Conservation (phyloP, 495 filamentous ascomycete species). For the Talaromyces ruber region DNA sequence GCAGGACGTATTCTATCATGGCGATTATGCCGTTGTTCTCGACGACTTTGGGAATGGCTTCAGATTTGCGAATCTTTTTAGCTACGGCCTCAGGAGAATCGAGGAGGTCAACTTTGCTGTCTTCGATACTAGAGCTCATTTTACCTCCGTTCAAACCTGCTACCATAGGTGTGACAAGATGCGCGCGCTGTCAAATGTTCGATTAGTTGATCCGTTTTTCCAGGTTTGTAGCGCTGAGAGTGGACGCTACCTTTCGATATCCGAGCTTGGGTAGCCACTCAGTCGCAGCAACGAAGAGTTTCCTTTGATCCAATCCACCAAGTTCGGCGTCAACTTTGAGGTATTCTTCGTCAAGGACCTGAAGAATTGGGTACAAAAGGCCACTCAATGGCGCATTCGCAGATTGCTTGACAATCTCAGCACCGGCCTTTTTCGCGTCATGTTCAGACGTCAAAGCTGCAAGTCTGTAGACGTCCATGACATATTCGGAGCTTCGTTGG, state of each 20-base stretch:
- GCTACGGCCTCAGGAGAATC: conserved; percentile 61
- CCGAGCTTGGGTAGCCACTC: conserved; percentile 37
- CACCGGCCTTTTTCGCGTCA: conserved; percentile 75
- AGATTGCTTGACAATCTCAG: conserved; percentile 89
- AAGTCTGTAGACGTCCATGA: conserved; percentile 33
- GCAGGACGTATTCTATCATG: conserved; percentile 75
- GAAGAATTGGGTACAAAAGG: conserved; percentile 73
- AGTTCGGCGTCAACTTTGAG: conserved; percentile 77
- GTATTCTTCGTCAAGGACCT: conserved; percentile 87
- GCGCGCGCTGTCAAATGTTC: conserved; percentile 46
- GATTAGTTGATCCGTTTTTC: conserved; percentile 7
- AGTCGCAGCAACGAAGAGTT: conserved; percentile 77
- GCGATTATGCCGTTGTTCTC: conserved; percentile 81
- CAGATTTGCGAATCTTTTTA: conserved; percentile 78
- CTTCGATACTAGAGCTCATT: conserved; percentile 52
- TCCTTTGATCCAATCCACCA: conserved; percentile 71
- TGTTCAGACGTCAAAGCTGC: conserved; percentile 49
- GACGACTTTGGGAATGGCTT: conserved; percentile 61
- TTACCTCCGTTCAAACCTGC: conserved; percentile 78
- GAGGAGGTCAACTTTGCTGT: conserved; percentile 79
- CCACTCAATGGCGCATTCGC: conserved; percentile 66
- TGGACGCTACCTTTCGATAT: conserved; percentile 34
- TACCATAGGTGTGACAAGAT: conserved; percentile 88
- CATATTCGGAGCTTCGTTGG: conserved; percentile 43
- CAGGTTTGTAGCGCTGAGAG: background rate